phyloP scores from a whole-genome alignment of 73 alveolate species.

The Paramecium primaurelia region DNA sequence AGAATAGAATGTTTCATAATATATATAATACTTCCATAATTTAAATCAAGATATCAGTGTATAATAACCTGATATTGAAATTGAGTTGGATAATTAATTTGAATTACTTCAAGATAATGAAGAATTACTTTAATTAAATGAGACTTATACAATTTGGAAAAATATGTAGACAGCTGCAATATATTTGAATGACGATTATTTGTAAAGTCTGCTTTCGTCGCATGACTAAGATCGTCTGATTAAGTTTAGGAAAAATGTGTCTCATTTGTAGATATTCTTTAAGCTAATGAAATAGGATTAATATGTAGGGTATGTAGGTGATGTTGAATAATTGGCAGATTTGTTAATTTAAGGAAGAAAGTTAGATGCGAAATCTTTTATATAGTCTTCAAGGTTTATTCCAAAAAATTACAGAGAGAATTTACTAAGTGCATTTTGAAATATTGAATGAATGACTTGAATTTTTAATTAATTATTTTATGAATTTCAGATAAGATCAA shows the following conservation, averaged over 20 bases:
- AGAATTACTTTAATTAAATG: conserved; percentile 7
- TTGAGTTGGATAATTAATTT: background rate
- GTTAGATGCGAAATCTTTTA: background rate
- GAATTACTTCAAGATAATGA: background rate
- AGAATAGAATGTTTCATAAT: background rate
- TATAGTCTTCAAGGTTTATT: background rate
- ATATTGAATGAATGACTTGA: background rate
- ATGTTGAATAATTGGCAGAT: background rate
- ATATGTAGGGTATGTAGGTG: background rate
- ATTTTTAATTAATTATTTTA: conserved; percentile 5
- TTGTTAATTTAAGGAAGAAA: background rate
- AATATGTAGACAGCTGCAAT: conserved; percentile 45
- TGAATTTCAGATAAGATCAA: conserved; percentile 36
- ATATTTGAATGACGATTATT: conserved; percentile 13
- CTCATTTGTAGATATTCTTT: background rate
- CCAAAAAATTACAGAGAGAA: background rate
- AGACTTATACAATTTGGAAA: conserved; percentile 13
- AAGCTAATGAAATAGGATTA: background rate
- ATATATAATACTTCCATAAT: background rate
- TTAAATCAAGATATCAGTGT: background rate
- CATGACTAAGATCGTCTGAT: background rate
- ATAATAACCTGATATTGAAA: background rate
- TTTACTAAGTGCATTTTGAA: background rate
- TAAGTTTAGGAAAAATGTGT: background rate
- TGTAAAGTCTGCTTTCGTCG: background rate